phyloP scores from a whole-genome alignment of 345 rosid genomes.

The Aquilaria yunnanensis region DNA sequence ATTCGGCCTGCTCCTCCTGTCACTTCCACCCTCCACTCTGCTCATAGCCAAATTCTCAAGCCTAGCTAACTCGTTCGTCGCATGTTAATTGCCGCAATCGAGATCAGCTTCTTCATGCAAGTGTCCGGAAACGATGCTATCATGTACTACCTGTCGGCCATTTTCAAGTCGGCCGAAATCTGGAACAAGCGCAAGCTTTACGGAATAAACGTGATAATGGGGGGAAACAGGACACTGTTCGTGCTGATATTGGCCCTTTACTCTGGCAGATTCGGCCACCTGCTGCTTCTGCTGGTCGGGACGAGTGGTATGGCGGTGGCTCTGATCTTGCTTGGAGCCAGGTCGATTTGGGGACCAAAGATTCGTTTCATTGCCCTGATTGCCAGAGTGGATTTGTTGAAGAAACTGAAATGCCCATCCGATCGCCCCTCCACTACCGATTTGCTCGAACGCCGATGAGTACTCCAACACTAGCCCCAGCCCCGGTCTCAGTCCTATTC shows the following conservation, averaged over 20 bases:
- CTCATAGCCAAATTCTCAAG: not conserved
- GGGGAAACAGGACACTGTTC: constrained; percentile 33
- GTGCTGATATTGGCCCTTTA: constrained; percentile 33
- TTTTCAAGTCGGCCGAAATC: constrained; percentile 39
- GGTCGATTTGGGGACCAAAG: constrained; percentile 14
- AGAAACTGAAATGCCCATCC: constrained; percentile 28
- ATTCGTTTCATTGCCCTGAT: constrained; percentile 36
- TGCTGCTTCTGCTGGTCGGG: constrained; percentile 15
- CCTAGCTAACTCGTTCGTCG: constrained; percentile 28
- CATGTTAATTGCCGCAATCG: constrained; percentile 34
- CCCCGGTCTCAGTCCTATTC: constrained; percentile 4
- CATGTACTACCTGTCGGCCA: constrained; percentile 43
- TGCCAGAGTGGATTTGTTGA: constrained; percentile 56
- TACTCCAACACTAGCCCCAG: constrained; percentile 13
- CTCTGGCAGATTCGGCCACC: constrained; percentile 40
- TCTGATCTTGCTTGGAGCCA: not conserved
- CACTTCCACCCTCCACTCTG: too few species aligned
- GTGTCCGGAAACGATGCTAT: constrained; percentile 52
- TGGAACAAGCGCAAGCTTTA: constrained; percentile 26
- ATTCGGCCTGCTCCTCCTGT: too few species aligned
- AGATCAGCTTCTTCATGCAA: constrained; percentile 57
- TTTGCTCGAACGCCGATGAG: constrained; percentile 16
- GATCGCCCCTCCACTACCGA: constrained; percentile 22
- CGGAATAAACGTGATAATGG: constrained; percentile 42
- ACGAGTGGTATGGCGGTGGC: constrained; percentile 23